These are phyloP conservation scores for Saccharum officinarum DNA, from an alignment of 176 grass and related monocot species.

Conservation along the genomic window DNA sequence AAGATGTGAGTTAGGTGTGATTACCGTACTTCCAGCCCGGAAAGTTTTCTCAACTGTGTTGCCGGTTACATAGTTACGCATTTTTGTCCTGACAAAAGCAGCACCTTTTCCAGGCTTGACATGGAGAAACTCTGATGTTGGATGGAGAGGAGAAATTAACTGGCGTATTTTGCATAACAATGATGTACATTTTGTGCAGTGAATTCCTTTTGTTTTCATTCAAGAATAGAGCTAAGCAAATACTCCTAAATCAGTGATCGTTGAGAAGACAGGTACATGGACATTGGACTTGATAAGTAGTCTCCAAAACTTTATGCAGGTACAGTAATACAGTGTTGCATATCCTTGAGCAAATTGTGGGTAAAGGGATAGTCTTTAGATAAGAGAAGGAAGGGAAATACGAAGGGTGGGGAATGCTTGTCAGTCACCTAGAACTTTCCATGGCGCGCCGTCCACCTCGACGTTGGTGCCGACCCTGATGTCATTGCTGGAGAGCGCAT, in stretches of 20 bases:
- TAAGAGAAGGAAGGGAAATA: not conserved
- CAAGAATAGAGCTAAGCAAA: not conserved
- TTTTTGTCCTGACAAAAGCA: constrained; percentile 93
- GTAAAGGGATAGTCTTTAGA: not conserved
- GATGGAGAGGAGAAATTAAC: constrained; percentile 3
- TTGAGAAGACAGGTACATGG: constrained; percentile 6
- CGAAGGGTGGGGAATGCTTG: not conserved
- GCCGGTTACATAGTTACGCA: constrained; percentile 83
- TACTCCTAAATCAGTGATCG: not conserved
- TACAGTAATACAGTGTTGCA: not conserved
- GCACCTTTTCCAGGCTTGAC: constrained; percentile 99
- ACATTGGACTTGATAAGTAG: not conserved
- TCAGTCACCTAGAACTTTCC: constrained; percentile 70
- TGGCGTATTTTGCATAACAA: not conserved
- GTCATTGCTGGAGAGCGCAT: constrained; percentile 86
- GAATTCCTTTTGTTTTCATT: no score
- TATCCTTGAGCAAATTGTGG: not conserved
- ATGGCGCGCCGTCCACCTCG: constrained; percentile 86
- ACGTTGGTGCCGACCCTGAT: constrained; percentile 84
- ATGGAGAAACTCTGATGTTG: constrained; percentile 85
- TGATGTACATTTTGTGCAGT: not conserved
- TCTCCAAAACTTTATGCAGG: not conserved
- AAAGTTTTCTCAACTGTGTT: constrained; percentile 99
- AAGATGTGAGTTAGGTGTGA: constrained; percentile 29
- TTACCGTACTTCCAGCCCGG: constrained; percentile 98